Base-by-base conservation (phyloP, 495 filamentous ascomycete genomes). In the Evernia prunastri region DNA sequence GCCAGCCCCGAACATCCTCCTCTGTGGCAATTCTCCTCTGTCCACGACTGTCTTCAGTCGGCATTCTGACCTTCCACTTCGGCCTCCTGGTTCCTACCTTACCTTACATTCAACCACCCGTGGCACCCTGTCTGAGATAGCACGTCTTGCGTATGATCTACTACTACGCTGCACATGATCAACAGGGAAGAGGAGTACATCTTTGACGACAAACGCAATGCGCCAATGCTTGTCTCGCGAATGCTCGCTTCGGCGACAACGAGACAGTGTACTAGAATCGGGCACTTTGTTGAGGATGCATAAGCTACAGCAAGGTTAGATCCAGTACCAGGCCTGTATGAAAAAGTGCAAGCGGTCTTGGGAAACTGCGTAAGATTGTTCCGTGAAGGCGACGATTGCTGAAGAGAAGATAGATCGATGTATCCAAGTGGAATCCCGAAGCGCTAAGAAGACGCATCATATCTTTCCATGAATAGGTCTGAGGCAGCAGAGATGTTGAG, bases 181-280 rank as follows among this genome's bases (percentile, higher is more conserved):
- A 67, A 67, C 36, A 53, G 65, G 23, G 65, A 63, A n/a, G 65
- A 60, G 18, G 65, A 63, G 60, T 67, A 67, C 56, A 67, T 67
- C 18, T 63, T 67, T 35, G 65, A 67, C 56, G 60, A 63, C 59
- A 56, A 54, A 25, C 65, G 63, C 29, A 47, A 51, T 49, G 59
- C 23, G 15, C 54, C 40, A 8, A 11, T 40, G 33, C 27, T 18
- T 39, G 37, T 31, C n/a, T 33, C n/a, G 11, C 12, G 36, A 5
- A 56, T 33, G 23, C 33, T 43, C 23, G 17, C 20, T 49, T 42
- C 31, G 20, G 51, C 40, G 17, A 27, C 17, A 17, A 43, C 31
- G 27, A 31, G 18, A 39, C 51, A 63, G 20, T 63, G 37, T 36
- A 29, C 33, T n/a, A 20, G 36, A 35, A 57, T 29, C 37, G 56